Conservation (phyloP, 306 rosid genomes). For the Geum urbanum region DNA sequence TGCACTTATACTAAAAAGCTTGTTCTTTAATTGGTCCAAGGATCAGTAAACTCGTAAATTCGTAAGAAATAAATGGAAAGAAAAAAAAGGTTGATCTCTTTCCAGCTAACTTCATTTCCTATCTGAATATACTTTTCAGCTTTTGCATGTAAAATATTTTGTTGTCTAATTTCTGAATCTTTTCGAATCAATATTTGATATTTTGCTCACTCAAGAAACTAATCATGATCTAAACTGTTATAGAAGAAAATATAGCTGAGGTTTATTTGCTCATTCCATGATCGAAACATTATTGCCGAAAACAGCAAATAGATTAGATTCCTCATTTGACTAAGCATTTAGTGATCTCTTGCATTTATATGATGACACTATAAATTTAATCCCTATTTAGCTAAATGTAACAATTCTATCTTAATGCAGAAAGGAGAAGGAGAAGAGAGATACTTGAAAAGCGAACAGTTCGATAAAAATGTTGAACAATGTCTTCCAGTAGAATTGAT, state of each 20-base stretch:
- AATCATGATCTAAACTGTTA: background rate
- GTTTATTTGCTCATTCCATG: background rate
- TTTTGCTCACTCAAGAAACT: background rate
- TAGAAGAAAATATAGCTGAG: background rate
- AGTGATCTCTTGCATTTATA: background rate
- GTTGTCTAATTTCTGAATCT: background rate
- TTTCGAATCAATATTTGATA: background rate
- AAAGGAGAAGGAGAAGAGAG: constrained; percentile 20
- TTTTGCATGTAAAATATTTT: background rate
- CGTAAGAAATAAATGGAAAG: background rate
- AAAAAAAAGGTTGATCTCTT: background rate
- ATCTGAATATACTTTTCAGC: background rate
- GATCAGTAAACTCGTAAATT: background rate
- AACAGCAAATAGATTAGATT: too few species aligned
- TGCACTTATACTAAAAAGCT: background rate
- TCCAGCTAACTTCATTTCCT: background rate
- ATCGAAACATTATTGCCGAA: background rate
- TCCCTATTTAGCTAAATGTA: background rate
- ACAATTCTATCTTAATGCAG: constrained; percentile 23
- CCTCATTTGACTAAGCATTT: constrained; percentile 1
- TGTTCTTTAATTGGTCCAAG: background rate
- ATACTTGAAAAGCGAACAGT: constrained; percentile 9
- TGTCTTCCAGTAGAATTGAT: constrained; percentile 8
- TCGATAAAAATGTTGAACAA: constrained; percentile 13
- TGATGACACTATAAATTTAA: background rate